phyloP scores from a whole-genome alignment of 2,329 filamentous ascomycete genomes.

The Penicillium italicum region DNA sequence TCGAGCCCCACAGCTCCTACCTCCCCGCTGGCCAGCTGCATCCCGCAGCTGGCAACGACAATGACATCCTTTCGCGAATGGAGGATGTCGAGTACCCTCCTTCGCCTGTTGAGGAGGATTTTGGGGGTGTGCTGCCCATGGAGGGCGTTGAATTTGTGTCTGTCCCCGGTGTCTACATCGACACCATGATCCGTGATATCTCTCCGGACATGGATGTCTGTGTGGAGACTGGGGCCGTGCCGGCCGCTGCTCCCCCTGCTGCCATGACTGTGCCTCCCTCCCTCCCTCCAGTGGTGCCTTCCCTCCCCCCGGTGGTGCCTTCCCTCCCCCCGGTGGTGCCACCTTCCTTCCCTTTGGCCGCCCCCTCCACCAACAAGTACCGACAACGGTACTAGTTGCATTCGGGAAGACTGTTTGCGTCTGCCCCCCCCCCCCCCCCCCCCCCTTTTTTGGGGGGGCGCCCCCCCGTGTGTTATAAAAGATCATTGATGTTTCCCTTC shows the following conservation, averaged over 20 bases:
- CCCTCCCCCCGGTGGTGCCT: neutral
- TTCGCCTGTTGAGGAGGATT: neutral
- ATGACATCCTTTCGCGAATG: neutral
- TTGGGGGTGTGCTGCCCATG: neutral
- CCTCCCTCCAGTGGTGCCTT: neutral
- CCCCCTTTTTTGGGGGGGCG: no score
- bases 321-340: neutral
- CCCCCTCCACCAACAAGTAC: neutral
- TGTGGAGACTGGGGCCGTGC: neutral
- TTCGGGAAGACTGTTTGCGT: neutral
- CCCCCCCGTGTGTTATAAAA: no score
- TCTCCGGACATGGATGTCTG: slow-evolving; percentile 3
- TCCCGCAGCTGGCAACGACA: neutral
- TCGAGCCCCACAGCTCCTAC: neutral
- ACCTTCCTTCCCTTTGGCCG: neutral
- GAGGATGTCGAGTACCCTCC: neutral
- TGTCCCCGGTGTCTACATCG: neutral
- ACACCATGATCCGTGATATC: neutral
- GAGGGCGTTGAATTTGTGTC: neutral
- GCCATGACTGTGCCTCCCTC: neutral
- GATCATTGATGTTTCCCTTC: neutral
- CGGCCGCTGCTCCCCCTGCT: neutral
- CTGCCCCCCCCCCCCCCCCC: no score
- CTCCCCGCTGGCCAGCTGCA: neutral
- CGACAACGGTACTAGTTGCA: neutral